A percentile compares a stretch with the other conserved stretches of the same genome.
Conservation (phyloP, 2,329 filamentous ascomycete species). For the Talaromyces sp. region DNA sequence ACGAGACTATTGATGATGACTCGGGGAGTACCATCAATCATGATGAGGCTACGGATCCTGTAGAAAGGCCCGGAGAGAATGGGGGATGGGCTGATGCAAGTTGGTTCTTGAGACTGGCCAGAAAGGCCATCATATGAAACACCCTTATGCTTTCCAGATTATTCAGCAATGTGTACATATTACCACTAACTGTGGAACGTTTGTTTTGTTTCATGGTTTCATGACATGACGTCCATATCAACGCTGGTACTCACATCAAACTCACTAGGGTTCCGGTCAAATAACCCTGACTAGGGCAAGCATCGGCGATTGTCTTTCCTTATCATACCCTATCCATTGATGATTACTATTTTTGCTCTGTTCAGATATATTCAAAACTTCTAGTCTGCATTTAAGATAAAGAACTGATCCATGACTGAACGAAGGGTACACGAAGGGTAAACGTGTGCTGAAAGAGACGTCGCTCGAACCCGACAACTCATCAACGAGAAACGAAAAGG, state of each 20-base stretch:
- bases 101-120: slow-evolving; percentile 56
- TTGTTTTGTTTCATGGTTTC: not conserved
- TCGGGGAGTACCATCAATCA: slow-evolving; percentile 25
- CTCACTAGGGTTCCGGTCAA: not conserved
- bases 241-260: not conserved
- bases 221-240: not conserved
- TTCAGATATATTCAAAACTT: not conserved
- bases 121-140: slow-evolving; percentile 24
- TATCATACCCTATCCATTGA: no score
- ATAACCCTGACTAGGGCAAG: not conserved
- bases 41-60: slow-evolving; percentile 25
- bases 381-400: not conserved
- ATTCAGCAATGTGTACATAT: not conserved
- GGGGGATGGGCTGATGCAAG: slow-evolving; percentile 59
- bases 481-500: not conserved
- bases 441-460: not conserved
- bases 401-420: not conserved
- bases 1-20: not conserved
- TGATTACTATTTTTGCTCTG: not conserved
- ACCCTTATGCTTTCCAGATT: not conserved
- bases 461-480: not conserved
- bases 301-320: not conserved
- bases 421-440: not conserved
- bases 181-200: not conserved
- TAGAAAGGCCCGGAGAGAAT: slow-evolving; percentile 36